Evolutionary conservation across 2,329 filamentous ascomycete species (phyloP).

Genomic region (Alternaria alternata): DNA sequence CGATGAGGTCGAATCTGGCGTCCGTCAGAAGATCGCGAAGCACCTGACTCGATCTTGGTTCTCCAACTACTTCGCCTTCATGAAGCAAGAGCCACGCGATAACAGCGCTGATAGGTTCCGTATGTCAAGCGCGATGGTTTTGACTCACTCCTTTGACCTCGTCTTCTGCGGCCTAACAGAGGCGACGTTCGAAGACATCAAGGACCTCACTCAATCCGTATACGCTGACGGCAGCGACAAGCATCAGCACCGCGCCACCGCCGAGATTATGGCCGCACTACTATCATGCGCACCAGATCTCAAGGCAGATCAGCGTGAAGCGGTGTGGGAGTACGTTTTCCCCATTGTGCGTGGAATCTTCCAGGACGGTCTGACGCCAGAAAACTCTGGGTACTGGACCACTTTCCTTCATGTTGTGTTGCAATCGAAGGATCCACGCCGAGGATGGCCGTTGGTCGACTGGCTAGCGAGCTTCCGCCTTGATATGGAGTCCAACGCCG

Average conservation of each 20-base stretch:
- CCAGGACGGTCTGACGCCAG: conserved; percentile 89
- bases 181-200: conserved; percentile 86
- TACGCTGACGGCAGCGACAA: conserved; percentile 96
- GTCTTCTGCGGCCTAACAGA: conserved; percentile 81
- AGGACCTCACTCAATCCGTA: conserved; percentile 77
- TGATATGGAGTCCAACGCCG: conserved; percentile 94
- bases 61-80: conserved; percentile 83
- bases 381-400: conserved; percentile 94
- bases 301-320: conserved; percentile 73
- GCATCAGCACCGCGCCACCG: conserved; percentile 94
- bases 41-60: conserved; percentile 87
- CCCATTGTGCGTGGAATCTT: conserved; percentile 87
- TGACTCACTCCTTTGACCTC: conserved; percentile 90
- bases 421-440: conserved; percentile 87
- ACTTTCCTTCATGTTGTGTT: conserved; percentile 90
- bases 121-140: conserved; percentile 83
- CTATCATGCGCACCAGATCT: conserved; percentile 83
- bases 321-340: conserved; percentile 88
- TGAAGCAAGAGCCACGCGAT: conserved; percentile 96
- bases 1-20: conserved; percentile 78
- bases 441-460: conserved; percentile 85
- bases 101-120: conserved; percentile 83
- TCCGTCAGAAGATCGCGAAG: conserved; percentile 80
- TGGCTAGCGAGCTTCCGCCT: conserved; percentile 84
- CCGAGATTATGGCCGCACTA: conserved; percentile 89